Percentiles rank a stretch among this genome's conserved stretches.
phyloP scores from a whole-genome alignment of 1,284 basidiomycete species.

The Naganishia cerealis region DNA sequence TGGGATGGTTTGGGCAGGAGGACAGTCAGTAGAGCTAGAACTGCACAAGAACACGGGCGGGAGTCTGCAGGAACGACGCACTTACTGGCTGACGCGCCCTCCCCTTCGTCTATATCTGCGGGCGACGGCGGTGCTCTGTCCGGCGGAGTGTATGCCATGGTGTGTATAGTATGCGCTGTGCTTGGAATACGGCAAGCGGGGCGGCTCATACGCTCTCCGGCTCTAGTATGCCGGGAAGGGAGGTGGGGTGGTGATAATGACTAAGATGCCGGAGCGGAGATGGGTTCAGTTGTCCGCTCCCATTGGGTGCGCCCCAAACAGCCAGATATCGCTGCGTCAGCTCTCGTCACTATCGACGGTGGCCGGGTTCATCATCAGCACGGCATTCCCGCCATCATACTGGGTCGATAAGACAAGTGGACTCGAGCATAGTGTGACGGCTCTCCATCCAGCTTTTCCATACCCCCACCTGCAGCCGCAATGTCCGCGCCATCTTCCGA shows the following conservation, averaged over 20 bases:
- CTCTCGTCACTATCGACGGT: constrained; percentile 6
- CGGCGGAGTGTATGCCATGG: constrained; percentile 33
- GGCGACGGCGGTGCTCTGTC: constrained; percentile 46
- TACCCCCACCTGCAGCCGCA: neutral
- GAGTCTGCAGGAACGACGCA: constrained; percentile 10
- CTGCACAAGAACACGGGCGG: neutral
- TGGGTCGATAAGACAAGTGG: neutral
- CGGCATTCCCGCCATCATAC: neutral
- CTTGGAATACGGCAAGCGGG: neutral
- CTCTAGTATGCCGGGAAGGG: neutral
- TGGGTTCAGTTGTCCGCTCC: neutral
- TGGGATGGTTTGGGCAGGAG: no score
- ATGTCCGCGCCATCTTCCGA: constrained; percentile 31
- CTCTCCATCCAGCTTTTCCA: neutral
- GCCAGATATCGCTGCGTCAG: constrained; percentile 25
- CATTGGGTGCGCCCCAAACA: neutral
- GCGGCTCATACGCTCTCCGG: neutral
- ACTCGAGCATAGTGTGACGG: neutral
- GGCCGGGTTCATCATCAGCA: neutral
- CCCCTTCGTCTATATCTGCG: constrained; percentile 40
- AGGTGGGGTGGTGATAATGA: neutral
- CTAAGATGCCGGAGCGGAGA: neutral
- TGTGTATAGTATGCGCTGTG: neutral
- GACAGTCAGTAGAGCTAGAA: neutral
- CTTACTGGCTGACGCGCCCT: constrained; percentile 51